Evolutionary conservation across 768 basidiomycete genomes (phyloP).

Genomic region (Leucogyrophana mollusca): DNA sequence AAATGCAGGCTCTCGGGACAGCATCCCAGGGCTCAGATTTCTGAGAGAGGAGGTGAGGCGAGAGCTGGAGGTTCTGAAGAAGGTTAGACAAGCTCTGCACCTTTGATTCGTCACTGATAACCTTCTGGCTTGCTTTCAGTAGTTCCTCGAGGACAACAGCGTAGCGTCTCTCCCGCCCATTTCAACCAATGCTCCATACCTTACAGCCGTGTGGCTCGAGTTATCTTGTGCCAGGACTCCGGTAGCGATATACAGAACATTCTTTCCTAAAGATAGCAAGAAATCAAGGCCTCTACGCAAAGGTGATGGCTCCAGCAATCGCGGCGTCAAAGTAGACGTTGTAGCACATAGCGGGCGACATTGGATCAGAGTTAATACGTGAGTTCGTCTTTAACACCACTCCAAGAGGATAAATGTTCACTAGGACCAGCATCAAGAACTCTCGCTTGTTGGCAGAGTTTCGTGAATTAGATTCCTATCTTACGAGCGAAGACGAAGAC

Average conservation of each 20-base stretch:
- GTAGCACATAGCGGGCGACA: conserved; percentile 69
- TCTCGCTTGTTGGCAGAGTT: conserved; percentile 77
- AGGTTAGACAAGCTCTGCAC: conserved; percentile 23
- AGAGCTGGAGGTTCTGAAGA: conserved; percentile 41
- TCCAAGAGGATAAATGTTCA: background rate
- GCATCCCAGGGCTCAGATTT: conserved; percentile 38
- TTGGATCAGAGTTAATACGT: conserved; percentile 92
- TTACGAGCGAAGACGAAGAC: conserved; percentile 52
- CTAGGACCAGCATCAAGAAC: conserved; percentile 64
- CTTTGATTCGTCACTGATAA: too few species aligned
- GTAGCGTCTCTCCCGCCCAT: conserved; percentile 46
- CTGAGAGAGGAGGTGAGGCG: conserved; percentile 41
- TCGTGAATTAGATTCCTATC: conserved; percentile 79
- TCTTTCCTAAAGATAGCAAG: conserved; percentile 23
- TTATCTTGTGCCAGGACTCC: conserved; percentile 59
- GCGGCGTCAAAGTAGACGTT: conserved; percentile 74
- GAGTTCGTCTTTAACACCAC: conserved; percentile 28
- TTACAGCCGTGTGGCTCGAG: conserved; percentile 83
- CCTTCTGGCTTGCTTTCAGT: conserved; percentile 37
- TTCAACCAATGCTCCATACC: conserved; percentile 79
- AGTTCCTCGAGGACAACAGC: conserved; percentile 51
- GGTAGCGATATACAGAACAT: conserved; percentile 60
- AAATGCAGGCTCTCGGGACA: conserved; percentile 8
- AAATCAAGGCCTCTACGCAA: background rate
- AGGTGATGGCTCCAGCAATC: background rate